A percentile compares a stretch with the other conserved stretches of the same genome.
Conservation (phyloP, 164 flowering plant genomes). For the Akebia trifoliata region DNA sequence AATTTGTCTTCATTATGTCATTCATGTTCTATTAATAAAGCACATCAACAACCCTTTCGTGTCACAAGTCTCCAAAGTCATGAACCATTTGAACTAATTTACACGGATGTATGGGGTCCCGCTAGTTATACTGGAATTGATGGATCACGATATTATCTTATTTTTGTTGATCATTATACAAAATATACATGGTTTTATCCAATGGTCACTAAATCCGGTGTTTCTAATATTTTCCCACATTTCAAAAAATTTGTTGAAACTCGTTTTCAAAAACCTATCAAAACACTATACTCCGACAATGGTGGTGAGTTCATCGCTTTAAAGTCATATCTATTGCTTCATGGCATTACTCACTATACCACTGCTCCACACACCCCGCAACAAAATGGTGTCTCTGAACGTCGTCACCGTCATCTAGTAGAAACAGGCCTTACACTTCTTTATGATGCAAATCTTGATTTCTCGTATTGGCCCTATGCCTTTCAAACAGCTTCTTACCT, state of each 20-base stretch:
- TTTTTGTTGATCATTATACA: neutral
- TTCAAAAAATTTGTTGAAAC: too few species aligned
- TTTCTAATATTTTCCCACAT: too few species aligned
- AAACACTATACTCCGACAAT: conserved; percentile 12
- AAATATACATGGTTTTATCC: too few species aligned
- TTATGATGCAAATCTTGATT: too few species aligned
- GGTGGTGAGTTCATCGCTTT: conserved; percentile 11
- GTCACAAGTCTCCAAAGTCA: neutral
- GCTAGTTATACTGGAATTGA: neutral
- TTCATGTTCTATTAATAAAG: conserved; percentile 4
- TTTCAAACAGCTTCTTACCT: too few species aligned
- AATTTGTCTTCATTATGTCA: neutral
- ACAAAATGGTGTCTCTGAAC: too few species aligned
- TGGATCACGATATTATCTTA: conserved; percentile 10
- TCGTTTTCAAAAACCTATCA: too few species aligned
- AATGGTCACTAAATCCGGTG: too few species aligned
- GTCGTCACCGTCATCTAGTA: too few species aligned
- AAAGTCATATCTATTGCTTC: conserved; percentile 6
- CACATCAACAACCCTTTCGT: conserved; percentile 9
- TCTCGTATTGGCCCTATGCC: too few species aligned
- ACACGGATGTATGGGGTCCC: neutral
- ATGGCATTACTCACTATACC: conserved; percentile 13
- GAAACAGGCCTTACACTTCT: too few species aligned
- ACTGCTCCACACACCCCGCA: conserved; percentile 9
- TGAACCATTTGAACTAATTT: neutral